Evolutionary conservation across 1,139 yeast genomes (phyloP).

Genomic region (Pneumocystis sp.): DNA sequence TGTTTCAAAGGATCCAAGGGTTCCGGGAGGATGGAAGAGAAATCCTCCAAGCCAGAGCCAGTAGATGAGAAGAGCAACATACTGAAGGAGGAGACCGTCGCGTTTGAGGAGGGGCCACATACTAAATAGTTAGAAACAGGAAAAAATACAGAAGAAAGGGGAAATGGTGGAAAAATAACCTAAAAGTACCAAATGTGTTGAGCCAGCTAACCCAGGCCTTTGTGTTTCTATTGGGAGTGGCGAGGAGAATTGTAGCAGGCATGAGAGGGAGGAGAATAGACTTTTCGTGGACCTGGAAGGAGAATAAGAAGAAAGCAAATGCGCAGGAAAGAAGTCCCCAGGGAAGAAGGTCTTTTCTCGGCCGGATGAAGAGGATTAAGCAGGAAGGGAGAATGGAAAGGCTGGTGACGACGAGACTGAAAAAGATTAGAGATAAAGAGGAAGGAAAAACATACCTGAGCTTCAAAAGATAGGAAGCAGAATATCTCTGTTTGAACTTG

Average conservation of each 20-base stretch:
- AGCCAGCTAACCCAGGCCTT: slow-evolving; percentile 75
- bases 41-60: slow-evolving; percentile 55
- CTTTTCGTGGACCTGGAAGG: slow-evolving; percentile 94
- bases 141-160: neutral
- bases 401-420: slow-evolving; percentile 49
- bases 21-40: slow-evolving; percentile 21
- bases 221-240: slow-evolving; percentile 27
- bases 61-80: slow-evolving; percentile 41
- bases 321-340: slow-evolving; percentile 77
- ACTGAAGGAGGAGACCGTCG: slow-evolving; percentile 64
- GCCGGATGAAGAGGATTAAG: slow-evolving; percentile 36
- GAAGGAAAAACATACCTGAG: slow-evolving; percentile 18
- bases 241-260: slow-evolving; percentile 60
- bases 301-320: slow-evolving; percentile 74
- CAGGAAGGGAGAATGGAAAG: slow-evolving; percentile 55
- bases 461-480: slow-evolving; percentile 44
- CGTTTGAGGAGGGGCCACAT: slow-evolving; percentile 72
- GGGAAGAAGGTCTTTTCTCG: slow-evolving; percentile 37
- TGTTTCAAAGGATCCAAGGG: slow-evolving; percentile 19
- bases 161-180: slow-evolving; percentile 4
- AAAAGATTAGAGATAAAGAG: neutral
- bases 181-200: slow-evolving; percentile 62
- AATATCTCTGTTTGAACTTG: slow-evolving; percentile 48
- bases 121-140: slow-evolving; percentile 25
- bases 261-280: slow-evolving; percentile 73